Percentiles rank a stretch among this genome's conserved stretches.
Evolutionary conservation across 768 basidiomycete genomes (phyloP).

Genomic region (Inosperma sp.): DNA sequence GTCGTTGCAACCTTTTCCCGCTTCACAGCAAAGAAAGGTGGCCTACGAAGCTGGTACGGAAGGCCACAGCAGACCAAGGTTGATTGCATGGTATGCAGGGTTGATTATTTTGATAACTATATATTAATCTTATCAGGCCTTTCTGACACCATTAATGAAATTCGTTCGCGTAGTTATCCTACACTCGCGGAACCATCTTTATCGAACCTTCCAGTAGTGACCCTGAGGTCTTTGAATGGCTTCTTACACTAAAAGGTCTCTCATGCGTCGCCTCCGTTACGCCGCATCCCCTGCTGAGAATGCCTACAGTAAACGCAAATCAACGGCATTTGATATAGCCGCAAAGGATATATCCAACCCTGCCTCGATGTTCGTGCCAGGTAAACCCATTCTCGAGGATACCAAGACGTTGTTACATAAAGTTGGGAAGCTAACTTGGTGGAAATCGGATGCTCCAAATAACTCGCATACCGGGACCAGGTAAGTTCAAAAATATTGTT

Average conservation of each 20-base stretch:
- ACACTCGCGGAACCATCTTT: constrained; percentile 22
- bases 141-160: background rate
- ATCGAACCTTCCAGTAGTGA: constrained; percentile 18
- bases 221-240: constrained; percentile 16
- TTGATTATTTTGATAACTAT: too few relatives aligned
- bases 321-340: too few relatives aligned
- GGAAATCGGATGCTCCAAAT: constrained; percentile 6
- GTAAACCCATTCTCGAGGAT: background rate
- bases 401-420: background rate
- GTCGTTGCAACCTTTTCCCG: constrained; percentile 11
- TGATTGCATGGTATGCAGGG: constrained; percentile 17
- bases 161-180: too few relatives aligned
- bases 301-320: too few relatives aligned
- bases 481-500: too few relatives aligned
- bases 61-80: too few relatives aligned
- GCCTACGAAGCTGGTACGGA: constrained; percentile 19
- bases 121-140: background rate
- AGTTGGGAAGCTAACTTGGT: constrained; percentile 9
- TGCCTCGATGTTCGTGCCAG: too few relatives aligned
- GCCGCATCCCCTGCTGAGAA: background rate
- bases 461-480: background rate
- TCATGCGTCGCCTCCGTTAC: constrained; percentile 16
- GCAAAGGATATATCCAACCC: too few relatives aligned
- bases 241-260: constrained; percentile 15
- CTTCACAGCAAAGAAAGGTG: constrained; percentile 15